Evolutionary conservation across 352 stramenopile species (phyloP).

Genomic region (Pythium phragmitis): DNA sequence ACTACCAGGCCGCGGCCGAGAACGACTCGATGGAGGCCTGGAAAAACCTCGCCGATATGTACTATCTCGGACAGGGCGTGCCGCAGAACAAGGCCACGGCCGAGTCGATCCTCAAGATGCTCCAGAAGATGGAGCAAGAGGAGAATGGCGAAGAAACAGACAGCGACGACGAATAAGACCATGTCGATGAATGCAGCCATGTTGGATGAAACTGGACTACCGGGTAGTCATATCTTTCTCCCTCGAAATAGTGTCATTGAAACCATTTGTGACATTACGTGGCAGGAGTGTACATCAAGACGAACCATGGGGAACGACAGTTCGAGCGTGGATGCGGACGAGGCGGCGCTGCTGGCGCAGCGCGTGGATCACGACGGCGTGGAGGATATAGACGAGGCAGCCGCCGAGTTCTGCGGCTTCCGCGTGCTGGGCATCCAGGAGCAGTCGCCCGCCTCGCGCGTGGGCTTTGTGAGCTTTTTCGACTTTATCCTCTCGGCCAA

Average conservation of each 20-base stretch:
- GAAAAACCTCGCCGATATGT: constrained; percentile 90
- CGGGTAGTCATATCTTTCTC: constrained; percentile 6
- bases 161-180: constrained; percentile 16
- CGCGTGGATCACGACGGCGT: background rate
- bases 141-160: constrained; percentile 13
- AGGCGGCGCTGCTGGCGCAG: constrained; percentile 16
- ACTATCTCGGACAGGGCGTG: constrained; percentile 70
- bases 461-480: constrained; percentile 96
- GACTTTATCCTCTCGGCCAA: constrained; percentile 97
- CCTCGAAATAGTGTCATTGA: constrained; percentile 18
- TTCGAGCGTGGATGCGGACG: constrained; percentile 22
- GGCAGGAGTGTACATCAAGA: constrained; percentile 4
- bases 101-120: constrained; percentile 85
- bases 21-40: constrained; percentile 82
- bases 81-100: constrained; percentile 77
- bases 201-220: background rate
- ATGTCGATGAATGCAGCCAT: constrained; percentile 11
- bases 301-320: constrained; percentile 25
- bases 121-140: constrained; percentile 54
- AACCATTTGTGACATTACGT: constrained; percentile 20
- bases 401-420: constrained; percentile 88
- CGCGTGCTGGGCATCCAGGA: constrained; percentile 96
- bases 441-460: constrained; percentile 87
- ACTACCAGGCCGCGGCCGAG: constrained; percentile 86
- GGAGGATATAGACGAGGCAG: constrained; percentile 30